Base-by-base conservation (phyloP, 805 yeast genomes). In the Saitoella complicata region DNA sequence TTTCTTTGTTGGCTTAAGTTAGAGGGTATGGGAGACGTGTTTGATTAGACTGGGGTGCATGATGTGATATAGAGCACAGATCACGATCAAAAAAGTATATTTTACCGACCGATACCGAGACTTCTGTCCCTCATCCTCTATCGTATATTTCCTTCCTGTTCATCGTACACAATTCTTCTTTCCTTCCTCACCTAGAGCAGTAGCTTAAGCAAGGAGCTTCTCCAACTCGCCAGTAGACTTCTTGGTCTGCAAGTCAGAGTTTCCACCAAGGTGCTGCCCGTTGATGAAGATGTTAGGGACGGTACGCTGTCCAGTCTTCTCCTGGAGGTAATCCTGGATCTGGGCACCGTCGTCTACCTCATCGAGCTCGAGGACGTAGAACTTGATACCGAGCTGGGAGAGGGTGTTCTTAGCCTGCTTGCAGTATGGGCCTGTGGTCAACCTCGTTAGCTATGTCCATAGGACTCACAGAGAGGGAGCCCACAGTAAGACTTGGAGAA, bases 221-320 rank as follows among this genome's bases (percentile, higher is more conserved):
- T 37, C 13, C 39, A 37, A 13, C 13, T 34, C 31, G 38, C 43
- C 43, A 34, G 30, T 41, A 7, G 12, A 29, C 12, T 12, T 12
- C 12, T 33, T 11, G 31, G 38, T n/a, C 34, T 41, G 43, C 9
- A 41, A 30, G 31, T 41, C 43, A 32, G 43, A 41, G 43, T 41
- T 41, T 32, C 43, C 98, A 49, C 98, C 98, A 57, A 88, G 76
- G 69, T 86, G 95, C 65, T 87, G 72, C 49, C 95, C 95, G 41
- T 71, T 77, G 61, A 88, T 85, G 67, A 80, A 88, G 54, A 88
- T 73, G 61, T 81, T 86, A 50, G 98, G 98, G 50, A 88, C 97
- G 37, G 96, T 85, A 53, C 77, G 73, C 70, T 88, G 97, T 48
- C 94, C 91, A 37, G 94, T 82, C 48, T 85, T 63, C 59, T 80